Conservation (phyloP, 2,329 filamentous ascomycete species). For the Graphilbum ipis-grandicollis region DNA sequence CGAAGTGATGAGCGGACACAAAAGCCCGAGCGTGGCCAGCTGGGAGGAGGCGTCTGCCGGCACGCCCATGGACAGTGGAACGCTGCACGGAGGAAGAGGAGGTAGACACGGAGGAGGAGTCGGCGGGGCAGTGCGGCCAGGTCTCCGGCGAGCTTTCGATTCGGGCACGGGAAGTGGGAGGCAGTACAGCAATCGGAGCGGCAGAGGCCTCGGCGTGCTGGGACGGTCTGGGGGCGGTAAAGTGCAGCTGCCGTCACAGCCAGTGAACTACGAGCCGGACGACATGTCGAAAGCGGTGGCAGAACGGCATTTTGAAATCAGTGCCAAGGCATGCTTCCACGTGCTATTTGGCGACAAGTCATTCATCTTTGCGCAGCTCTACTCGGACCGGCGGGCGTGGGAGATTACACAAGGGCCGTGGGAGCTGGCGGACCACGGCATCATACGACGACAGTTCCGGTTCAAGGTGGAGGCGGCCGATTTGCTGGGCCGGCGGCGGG, state of each 20-base stretch:
- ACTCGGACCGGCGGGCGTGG: conserved; percentile 64
- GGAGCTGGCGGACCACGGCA: conserved; percentile 48
- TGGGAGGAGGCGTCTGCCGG: conserved; percentile 67
- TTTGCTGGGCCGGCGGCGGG: conserved; percentile 43
- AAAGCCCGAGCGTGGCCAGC: conserved; percentile 65
- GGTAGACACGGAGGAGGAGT: conserved; percentile 6
- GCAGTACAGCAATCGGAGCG: background rate
- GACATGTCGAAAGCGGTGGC: conserved; percentile 61
- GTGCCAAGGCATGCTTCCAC: conserved; percentile 87
- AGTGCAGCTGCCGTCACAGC: conserved; percentile 64
- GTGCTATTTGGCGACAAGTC: conserved; percentile 94
- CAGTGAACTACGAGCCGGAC: conserved; percentile 69
- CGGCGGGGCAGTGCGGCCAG: background rate
- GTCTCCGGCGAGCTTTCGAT: background rate
- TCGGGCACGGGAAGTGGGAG: background rate
- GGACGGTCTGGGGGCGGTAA: conserved; percentile 23
- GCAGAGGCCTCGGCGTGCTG: background rate
- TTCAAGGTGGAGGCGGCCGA: conserved; percentile 58
- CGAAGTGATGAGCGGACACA: conserved; percentile 35
- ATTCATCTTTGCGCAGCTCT: conserved; percentile 80
- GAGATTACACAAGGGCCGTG: conserved; percentile 78
- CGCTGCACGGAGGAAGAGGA: conserved; percentile 9
- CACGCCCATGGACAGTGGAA: conserved; percentile 38
- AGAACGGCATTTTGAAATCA: conserved; percentile 75
- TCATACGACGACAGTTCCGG: conserved; percentile 60